Base-by-base conservation (phyloP, 2,329 filamentous ascomycete genomes). In the Calonectria henricotiae region DNA sequence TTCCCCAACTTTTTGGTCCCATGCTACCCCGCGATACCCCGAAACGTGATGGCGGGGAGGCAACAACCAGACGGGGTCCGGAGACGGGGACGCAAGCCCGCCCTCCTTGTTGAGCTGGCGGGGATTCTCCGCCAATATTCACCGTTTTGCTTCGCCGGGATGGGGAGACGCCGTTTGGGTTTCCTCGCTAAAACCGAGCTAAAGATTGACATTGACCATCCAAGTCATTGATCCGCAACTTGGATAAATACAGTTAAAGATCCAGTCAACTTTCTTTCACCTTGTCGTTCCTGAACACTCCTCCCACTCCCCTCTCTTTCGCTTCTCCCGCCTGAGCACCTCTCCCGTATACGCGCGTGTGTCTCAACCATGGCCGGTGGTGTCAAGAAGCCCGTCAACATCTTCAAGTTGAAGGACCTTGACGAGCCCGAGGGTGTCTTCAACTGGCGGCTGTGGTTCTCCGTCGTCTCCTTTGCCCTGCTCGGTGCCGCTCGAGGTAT, bases 391-490 rank as follows among this genome's bases (percentile, higher is more conserved):
- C 87, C 87, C 68, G 84, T 89, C 80, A 88, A 89, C 76, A 84
- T 94, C 77, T 94, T 94, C 83, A 88, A 85, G 76, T 82, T 92
- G 71, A 87, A 89, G 77, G 81, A 92, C 71, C 85, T 90, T 60
- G 88, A 89, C 69, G 92, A 93, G 70, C 93, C 93, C 5, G 87
- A 87, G 66, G 89, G 93, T 78, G 88, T 91, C 71, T 89, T 94
- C 80, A 95, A 95, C 83, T 94, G 92, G 92, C 87, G 90, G 51
- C 86, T 95, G 71, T 94, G 92, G 91, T 94, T 93, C 81, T 91
- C 92, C 47, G 92, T 95, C 65, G 79, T 93, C 72, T 91, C 90
- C 5, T 94, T 94, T 73, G 91, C 91, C 58, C 87, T 96, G 41
- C 90, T 95, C 82, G 93, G 93, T 65, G 92, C 93, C 3, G 92